Evolutionary conservation across 148 eudicot species (phyloP).

Genomic region (Arctostaphylos glauca): DNA sequence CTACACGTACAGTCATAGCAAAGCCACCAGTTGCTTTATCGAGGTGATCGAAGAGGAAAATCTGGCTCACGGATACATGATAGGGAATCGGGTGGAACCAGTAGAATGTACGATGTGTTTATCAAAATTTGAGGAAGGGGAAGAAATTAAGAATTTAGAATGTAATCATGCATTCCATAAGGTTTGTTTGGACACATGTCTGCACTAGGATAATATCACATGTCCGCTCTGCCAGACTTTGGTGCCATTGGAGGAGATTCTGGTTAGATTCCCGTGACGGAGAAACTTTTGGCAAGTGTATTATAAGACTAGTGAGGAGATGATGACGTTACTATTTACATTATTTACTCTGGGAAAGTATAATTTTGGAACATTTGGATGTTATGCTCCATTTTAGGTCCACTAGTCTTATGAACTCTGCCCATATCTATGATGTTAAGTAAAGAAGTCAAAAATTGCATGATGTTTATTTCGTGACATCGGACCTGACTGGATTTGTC

Average conservation of each 20-base stretch:
- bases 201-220: not conserved
- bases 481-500: no score
- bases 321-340: not conserved
- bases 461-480: no score
- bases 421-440: no score
- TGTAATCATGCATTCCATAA: slow-evolving; percentile 22
- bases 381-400: no score
- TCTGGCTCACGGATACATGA: slow-evolving; percentile 22
- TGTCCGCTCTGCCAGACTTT: not conserved
- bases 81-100: not conserved
- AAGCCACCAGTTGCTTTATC: slow-evolving; percentile 27
- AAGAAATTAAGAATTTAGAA: slow-evolving; percentile 29
- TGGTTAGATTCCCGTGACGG: not conserved
- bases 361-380: no score
- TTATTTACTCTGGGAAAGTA: not conserved
- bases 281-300: not conserved
- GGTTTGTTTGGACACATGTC: not conserved
- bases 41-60: slow-evolving; percentile 29
- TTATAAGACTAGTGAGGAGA: not conserved
- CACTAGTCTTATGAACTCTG: no score
- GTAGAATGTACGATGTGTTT: slow-evolving; percentile 35
- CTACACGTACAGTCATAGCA: no score
- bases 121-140: slow-evolving; percentile 31
- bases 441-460: no score
- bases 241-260: not conserved